Evolutionary conservation across 1,284 basidiomycete genomes (phyloP).

Genomic region (Pseudozyma pruni): DNA sequence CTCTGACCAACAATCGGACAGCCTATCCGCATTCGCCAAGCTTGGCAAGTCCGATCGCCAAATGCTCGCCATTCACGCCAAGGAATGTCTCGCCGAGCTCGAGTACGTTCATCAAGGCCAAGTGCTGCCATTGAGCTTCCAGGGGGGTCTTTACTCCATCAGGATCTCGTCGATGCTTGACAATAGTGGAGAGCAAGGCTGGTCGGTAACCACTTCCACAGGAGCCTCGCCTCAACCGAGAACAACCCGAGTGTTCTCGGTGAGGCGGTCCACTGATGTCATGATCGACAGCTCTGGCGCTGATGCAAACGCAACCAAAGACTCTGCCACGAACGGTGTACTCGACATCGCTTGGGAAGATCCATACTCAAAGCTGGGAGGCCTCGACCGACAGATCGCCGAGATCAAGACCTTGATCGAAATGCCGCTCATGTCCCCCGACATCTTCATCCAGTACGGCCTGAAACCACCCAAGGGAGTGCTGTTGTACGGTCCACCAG

Average conservation of each 20-base stretch:
- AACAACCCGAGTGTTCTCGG: conserved; percentile 32
- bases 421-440: conserved; percentile 87
- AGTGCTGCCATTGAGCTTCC: conserved; percentile 20
- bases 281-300: conserved; percentile 57
- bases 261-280: conserved; percentile 69
- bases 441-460: conserved; percentile 88
- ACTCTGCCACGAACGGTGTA: not conserved
- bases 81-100: conserved; percentile 68
- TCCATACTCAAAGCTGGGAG: conserved; percentile 80
- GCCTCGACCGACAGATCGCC: conserved; percentile 85
- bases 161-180: conserved; percentile 72
- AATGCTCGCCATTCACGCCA: conserved; percentile 68
- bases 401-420: conserved; percentile 94
- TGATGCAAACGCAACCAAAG: conserved; percentile 25
- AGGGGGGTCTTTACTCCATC: conserved; percentile 12
- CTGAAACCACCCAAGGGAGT: conserved; percentile 65
- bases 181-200: conserved; percentile 76
- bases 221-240: not conserved
- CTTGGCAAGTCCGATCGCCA: conserved; percentile 67
- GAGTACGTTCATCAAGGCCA: conserved; percentile 16
- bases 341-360: conserved; percentile 11
- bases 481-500: conserved; percentile 66
- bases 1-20: conserved; percentile 9
- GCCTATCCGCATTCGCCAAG: conserved; percentile 12
- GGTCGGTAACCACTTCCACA: conserved; percentile 65